phyloP scores from a whole-genome alignment of 2,329 filamentous ascomycete species.

The Cladorrhinum sp. region DNA sequence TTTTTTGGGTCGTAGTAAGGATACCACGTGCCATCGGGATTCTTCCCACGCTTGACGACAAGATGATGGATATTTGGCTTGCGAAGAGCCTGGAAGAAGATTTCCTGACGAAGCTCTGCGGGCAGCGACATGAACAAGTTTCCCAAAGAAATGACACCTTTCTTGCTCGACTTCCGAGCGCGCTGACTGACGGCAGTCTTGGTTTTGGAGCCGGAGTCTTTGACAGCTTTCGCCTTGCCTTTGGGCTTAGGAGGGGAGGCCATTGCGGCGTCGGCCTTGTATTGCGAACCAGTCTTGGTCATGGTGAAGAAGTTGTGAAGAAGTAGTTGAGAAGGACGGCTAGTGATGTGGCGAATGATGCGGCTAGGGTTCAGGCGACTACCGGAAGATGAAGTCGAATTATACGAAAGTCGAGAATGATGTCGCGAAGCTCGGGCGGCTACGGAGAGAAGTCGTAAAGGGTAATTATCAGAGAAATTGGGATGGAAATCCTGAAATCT shows the following conservation, averaged over 20 bases:
- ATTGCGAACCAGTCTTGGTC: too few species aligned
- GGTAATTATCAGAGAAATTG: too few species aligned
- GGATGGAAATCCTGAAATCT: too few species aligned
- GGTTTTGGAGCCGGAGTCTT: not conserved
- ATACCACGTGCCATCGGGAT: not conserved
- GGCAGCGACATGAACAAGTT: not conserved
- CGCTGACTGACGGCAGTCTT: not conserved
- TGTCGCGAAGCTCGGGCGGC: too few species aligned
- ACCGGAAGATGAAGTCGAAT: too few species aligned
- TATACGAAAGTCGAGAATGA: too few species aligned
- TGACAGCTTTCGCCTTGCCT: not conserved
- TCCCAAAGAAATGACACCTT: not conserved
- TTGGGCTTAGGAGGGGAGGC: not conserved
- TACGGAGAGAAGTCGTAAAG: too few species aligned
- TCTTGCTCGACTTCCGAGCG: not conserved
- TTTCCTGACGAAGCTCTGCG: slow-evolving; percentile 1
- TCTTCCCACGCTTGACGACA: not conserved
- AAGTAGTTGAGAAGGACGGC: too few species aligned
- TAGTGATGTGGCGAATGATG: too few species aligned
- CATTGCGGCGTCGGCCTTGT: not conserved
- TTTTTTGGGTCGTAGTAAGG: not conserved
- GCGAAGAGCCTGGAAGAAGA: slow-evolving; percentile 12
- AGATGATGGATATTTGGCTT: slow-evolving; percentile 24
- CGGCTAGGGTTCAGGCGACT: too few species aligned
- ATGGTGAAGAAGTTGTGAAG: too few species aligned